Percentiles rank a stretch among this genome's conserved stretches.
Conservation (phyloP, 495 filamentous ascomycete species). For the Aspergillus homomorphus region DNA sequence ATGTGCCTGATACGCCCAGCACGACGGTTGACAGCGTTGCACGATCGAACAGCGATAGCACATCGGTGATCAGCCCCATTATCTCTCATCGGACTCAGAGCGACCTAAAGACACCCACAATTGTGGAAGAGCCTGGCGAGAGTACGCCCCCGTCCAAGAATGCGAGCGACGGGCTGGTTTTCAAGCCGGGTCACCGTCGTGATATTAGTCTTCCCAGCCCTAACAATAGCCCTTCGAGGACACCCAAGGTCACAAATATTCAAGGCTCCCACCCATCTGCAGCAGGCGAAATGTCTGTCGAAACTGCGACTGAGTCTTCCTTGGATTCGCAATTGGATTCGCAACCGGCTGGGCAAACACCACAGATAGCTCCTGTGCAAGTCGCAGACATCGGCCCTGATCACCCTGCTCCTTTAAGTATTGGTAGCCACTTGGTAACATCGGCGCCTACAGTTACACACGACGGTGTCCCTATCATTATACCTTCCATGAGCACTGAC, state of each 20-base stretch:
- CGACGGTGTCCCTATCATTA: slow-evolving; percentile 41
- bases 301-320: slow-evolving; percentile 23
- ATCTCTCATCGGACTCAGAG: slow-evolving; percentile 46
- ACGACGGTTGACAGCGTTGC: slow-evolving; percentile 46
- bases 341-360: slow-evolving; percentile 2
- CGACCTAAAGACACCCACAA: slow-evolving; percentile 53
- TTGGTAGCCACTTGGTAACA: slow-evolving; percentile 22
- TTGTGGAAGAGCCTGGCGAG: slow-evolving; percentile 53
- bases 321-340: slow-evolving; percentile 7
- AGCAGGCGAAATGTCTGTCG: slow-evolving; percentile 43
- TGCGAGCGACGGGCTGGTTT: slow-evolving; percentile 26
- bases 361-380: slow-evolving; percentile 11
- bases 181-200: slow-evolving; percentile 58
- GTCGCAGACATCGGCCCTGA: slow-evolving; percentile 37
- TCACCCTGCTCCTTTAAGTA: slow-evolving; percentile 39
- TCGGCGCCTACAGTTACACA: slow-evolving; percentile 8
- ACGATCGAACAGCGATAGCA: slow-evolving; percentile 63
- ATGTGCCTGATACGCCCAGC: slow-evolving; percentile 59
- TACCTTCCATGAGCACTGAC: slow-evolving; percentile 55
- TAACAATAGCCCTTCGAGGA: slow-evolving; percentile 60
- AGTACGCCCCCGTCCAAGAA: slow-evolving; percentile 27
- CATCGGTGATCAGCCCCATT: slow-evolving; percentile 66
- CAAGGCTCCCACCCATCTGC: slow-evolving; percentile 36
- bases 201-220: slow-evolving; percentile 60
- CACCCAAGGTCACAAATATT: slow-evolving; percentile 48